These are phyloP conservation scores for Sequoiadendron giganteum DNA, from an alignment of 75 land plant species.

Conservation along the genomic window DNA sequence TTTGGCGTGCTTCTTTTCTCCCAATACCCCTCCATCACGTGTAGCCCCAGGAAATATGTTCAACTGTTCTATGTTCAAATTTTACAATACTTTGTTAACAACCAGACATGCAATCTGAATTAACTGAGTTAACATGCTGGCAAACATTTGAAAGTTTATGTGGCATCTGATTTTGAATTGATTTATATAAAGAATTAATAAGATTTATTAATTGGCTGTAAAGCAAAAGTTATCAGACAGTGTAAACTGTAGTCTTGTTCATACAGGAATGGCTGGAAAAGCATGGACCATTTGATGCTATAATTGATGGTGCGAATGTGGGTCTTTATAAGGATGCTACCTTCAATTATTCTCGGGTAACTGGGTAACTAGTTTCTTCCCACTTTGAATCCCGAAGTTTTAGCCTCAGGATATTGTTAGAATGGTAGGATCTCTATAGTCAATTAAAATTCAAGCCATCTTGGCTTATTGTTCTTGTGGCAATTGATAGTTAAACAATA, in stretches of 20 bases:
- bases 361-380: neutral
- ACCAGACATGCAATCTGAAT: neutral
- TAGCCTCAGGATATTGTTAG: neutral
- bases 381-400: neutral
- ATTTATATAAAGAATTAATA: neutral
- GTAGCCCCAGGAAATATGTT: neutral
- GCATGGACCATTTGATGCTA: constrained; percentile 81
- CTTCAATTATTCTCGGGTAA: constrained; percentile 7
- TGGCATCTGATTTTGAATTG: neutral
- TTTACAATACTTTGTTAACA: neutral
- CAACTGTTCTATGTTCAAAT: neutral
- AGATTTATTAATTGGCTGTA: neutral
- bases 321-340: constrained; percentile 42
- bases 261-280: constrained; percentile 76
- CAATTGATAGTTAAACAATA: constrained; percentile 55
- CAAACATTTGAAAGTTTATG: neutral
- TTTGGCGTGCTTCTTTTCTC: neutral
- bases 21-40: neutral
- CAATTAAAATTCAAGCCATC: neutral
- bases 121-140: neutral
- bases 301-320: constrained; percentile 86
- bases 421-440: neutral
- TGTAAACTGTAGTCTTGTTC: neutral
- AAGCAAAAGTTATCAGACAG: neutral
- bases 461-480: neutral